Percentiles rank a stretch among this genome's conserved stretches.
phyloP scores from a whole-genome alignment of 257 asterid species.

The Nicotiana sylvestris region DNA sequence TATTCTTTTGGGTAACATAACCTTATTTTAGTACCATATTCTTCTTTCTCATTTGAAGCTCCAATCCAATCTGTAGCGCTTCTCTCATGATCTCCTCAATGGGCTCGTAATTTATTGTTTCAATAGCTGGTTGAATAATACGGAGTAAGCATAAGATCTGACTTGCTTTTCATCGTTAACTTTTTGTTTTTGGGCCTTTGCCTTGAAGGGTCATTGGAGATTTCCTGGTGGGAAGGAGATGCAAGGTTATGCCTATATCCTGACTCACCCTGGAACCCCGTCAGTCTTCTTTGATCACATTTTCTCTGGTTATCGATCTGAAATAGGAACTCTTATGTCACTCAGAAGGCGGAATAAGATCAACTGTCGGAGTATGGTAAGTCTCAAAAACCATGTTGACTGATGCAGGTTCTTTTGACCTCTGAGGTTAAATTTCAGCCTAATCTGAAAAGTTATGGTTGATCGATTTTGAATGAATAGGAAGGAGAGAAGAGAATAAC shows the following conservation, averaged over 20 bases:
- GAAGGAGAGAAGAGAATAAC: neutral
- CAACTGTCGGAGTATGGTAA: constrained; percentile 84
- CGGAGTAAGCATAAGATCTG: neutral
- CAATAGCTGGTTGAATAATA: neutral
- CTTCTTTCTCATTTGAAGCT: neutral
- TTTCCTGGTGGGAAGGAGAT: constrained; percentile 97
- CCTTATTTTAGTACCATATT: neutral
- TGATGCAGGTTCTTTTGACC: neutral
- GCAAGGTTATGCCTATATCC: constrained; percentile 93
- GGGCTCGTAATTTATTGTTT: neutral
- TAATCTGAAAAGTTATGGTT: neutral
- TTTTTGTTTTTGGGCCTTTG: constrained; percentile 7
- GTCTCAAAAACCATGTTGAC: constrained; percentile 16
- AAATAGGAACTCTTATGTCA: constrained; percentile 54
- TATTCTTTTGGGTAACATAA: neutral
- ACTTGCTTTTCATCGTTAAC: constrained; percentile 8
- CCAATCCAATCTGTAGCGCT: neutral
- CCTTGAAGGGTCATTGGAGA: constrained; percentile 97
- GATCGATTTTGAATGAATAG: neutral
- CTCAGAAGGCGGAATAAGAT: constrained; percentile 72
- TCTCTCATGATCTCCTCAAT: neutral
- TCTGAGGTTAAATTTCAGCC: neutral
- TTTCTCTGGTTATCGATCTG: constrained; percentile 50
- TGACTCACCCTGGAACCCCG: constrained; percentile 94
- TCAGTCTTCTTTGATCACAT: constrained; percentile 89